phyloP scores from a whole-genome alignment of 306 rosid genomes.

The barrel medic (Medicago truncatula) region DNA sequence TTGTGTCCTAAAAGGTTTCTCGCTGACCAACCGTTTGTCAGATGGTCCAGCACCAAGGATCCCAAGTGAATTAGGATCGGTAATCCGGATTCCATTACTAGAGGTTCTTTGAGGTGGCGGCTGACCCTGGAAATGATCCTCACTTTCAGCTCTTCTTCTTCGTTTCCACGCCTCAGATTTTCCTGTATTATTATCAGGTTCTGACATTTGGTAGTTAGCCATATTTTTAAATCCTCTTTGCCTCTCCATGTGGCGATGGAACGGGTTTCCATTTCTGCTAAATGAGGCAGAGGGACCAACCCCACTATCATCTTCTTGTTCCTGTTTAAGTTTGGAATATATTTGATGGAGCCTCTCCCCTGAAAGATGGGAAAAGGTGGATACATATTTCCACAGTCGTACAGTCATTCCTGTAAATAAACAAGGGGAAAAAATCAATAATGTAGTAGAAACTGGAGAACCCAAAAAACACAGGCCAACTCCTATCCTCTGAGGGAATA shows the following conservation, averaged over 20 bases:
- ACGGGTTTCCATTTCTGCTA: constrained; percentile 64
- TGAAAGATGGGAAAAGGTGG: constrained; percentile 92
- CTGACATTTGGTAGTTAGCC: constrained; percentile 56
- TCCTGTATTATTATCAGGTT: constrained; percentile 66
- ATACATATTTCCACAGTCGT: constrained; percentile 96
- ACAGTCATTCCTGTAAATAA: constrained; percentile 83
- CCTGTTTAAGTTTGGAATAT: constrained; percentile 85
- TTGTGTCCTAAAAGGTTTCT: constrained; percentile 70
- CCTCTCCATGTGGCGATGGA: constrained; percentile 59
- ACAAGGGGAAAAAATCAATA: constrained; percentile 4
- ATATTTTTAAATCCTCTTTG: constrained; percentile 64
- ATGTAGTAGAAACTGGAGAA: not conserved
- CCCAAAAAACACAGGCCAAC: not conserved
- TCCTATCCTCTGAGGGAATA: constrained; percentile 3
- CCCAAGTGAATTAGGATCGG: constrained; percentile 84
- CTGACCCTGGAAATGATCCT: constrained; percentile 66
- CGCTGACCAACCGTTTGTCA: constrained; percentile 65
- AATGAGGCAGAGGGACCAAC: constrained; percentile 78
- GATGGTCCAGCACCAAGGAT: constrained; percentile 99
- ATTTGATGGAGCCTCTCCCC: constrained; percentile 97
- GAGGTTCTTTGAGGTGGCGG: constrained; percentile 63
- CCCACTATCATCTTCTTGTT: constrained; percentile 75
- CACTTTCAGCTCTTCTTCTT: constrained; percentile 76
- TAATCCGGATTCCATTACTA: constrained; percentile 57
- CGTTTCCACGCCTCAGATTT: constrained; percentile 93